Conservation (phyloP, 805 yeast species). For the Barnettozyma populi region DNA sequence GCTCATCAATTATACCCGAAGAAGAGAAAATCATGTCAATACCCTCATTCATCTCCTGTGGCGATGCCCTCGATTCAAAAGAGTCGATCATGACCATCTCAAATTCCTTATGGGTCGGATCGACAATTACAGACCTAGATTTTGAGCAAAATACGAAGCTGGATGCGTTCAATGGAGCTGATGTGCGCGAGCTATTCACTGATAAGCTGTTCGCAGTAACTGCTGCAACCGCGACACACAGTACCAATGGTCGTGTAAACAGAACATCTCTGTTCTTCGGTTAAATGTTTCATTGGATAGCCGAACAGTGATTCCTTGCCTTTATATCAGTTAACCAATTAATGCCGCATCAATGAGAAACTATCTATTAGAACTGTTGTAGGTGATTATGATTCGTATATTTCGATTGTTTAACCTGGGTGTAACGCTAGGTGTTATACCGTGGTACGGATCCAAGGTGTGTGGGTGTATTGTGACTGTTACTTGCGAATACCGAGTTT, state of each 20-base stretch:
- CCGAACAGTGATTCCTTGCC: too few relatives aligned
- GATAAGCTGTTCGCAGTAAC: not conserved
- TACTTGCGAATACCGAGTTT: not conserved
- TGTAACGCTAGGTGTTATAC: too few relatives aligned
- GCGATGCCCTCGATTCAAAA: conserved; percentile 12
- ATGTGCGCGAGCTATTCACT: conserved; percentile 11
- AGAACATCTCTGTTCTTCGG: conserved; percentile 21
- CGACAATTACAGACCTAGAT: conserved; percentile 6
- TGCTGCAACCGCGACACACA: not conserved
- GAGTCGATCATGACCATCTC: conserved; percentile 16
- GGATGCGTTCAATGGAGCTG: conserved; percentile 15
- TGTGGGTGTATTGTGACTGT: conserved; percentile 3
- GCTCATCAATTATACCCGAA: not conserved
- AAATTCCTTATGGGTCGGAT: conserved; percentile 23
- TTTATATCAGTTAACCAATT: not conserved
- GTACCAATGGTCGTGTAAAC: conserved; percentile 1
- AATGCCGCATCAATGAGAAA: not conserved
- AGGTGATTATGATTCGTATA: too few relatives aligned
- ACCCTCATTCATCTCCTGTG: conserved; percentile 14
- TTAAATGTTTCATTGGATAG: not conserved
- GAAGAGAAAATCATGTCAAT: conserved; percentile 2
- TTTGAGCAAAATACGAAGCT: not conserved
- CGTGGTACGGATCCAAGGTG: not conserved
- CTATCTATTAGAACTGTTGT: not conserved
- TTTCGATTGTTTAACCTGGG: not conserved